Evolutionary conservation across 352 stramenopile species (phyloP).

Genomic region (Phytophthora pluvialis): DNA sequence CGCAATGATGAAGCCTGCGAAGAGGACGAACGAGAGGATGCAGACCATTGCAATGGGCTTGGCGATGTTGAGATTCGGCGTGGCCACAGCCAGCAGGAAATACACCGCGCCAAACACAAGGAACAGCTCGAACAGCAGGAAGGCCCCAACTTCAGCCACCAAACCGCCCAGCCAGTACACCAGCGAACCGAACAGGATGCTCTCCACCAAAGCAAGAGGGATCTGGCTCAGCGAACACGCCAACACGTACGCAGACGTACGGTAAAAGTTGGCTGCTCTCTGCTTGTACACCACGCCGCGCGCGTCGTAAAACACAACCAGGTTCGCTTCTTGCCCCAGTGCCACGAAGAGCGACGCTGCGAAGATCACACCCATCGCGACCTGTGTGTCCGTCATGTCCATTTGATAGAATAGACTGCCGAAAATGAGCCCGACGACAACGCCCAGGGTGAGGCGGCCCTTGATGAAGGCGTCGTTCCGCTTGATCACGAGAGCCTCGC

Average conservation of each 20-base stretch:
- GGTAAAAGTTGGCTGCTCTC: conserved; percentile 87
- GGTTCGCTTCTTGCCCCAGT: conserved; percentile 70
- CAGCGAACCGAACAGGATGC: conserved; percentile 83
- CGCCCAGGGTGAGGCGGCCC: conserved; percentile 50
- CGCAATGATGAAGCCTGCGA: conserved; percentile 63
- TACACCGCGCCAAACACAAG: conserved; percentile 69
- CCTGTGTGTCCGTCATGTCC: conserved; percentile 51
- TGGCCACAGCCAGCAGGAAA: conserved; percentile 53
- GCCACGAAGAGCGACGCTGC: conserved; percentile 76
- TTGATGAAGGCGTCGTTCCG: conserved; percentile 62
- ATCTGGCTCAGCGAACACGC: conserved; percentile 55
- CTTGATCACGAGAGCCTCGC: conserved; percentile 79
- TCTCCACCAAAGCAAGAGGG: conserved; percentile 72
- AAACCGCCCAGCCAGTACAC: conserved; percentile 91
- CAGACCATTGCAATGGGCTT: conserved; percentile 63
- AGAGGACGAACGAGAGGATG: conserved; percentile 75
- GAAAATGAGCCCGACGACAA: conserved; percentile 64
- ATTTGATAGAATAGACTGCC: conserved; percentile 60
- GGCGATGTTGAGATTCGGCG: conserved; percentile 53
- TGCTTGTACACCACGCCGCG: conserved; percentile 90
- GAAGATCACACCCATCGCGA: conserved; percentile 87
- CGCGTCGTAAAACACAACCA: conserved; percentile 81
- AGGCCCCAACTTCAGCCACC: conserved; percentile 46
- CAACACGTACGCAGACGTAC: conserved; percentile 84
- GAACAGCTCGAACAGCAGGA: conserved; percentile 76